These are phyloP conservation scores for Leishmania arabica DNA, from an alignment of 208 protist species.

Conservation along the genomic window DNA sequence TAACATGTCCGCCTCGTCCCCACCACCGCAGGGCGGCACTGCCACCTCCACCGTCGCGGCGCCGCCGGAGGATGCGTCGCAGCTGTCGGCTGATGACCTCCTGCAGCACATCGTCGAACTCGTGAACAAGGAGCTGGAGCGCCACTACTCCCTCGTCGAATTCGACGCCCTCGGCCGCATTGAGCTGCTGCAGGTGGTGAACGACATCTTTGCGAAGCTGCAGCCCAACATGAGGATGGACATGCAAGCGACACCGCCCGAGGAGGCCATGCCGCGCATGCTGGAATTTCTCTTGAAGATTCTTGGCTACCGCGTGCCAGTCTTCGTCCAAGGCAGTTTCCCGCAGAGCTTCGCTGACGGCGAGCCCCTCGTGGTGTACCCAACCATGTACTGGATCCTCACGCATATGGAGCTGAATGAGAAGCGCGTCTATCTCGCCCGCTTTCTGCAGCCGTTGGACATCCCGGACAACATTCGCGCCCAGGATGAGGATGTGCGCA, in stretches of 20 bases:
- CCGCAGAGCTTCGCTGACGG: slow-evolving; percentile 70
- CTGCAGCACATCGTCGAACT: slow-evolving; percentile 84
- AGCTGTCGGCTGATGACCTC: slow-evolving; percentile 67
- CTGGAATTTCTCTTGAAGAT: slow-evolving; percentile 84
- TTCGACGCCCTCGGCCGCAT: slow-evolving; percentile 76
- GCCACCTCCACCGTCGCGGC: slow-evolving; percentile 8
- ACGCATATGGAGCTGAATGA: slow-evolving; percentile 85
- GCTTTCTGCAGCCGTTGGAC: slow-evolving; percentile 86
- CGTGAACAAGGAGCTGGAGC: slow-evolving; percentile 68
- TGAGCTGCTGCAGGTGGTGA: slow-evolving; percentile 82
- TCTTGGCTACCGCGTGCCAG: slow-evolving; percentile 80
- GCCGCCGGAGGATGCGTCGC: slow-evolving; percentile 22
- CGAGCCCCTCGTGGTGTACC: slow-evolving; percentile 87
- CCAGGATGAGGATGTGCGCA: slow-evolving; percentile 88
- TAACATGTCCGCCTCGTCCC: slow-evolving; percentile 21
- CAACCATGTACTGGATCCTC: slow-evolving; percentile 89
- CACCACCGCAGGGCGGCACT: slow-evolving; percentile 13
- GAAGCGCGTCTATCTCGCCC: slow-evolving; percentile 91
- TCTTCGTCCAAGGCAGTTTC: slow-evolving; percentile 74
- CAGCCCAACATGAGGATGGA: slow-evolving; percentile 68
- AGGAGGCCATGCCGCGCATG: slow-evolving; percentile 63
- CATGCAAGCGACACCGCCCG: slow-evolving; percentile 42
- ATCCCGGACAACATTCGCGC: slow-evolving; percentile 86
- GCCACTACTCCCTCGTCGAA: slow-evolving; percentile 86
- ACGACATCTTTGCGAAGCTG: slow-evolving; percentile 84